Percentiles rank a stretch among this genome's conserved stretches.
Conservation (phyloP, 306 rosid genomes). For the Psophocarpus tetragonolobus region DNA sequence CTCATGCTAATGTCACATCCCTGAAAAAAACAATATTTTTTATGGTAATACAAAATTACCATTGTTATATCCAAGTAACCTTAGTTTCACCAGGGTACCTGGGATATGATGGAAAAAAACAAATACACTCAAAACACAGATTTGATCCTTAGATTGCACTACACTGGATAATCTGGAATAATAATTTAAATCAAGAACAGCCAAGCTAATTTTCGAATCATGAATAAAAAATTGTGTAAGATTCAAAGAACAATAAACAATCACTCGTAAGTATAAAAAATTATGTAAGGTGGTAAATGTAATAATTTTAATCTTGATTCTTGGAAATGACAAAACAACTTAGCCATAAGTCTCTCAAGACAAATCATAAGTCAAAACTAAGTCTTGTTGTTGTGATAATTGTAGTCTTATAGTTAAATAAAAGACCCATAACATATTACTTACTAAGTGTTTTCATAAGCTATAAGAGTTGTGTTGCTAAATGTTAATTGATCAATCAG, state of each 20-base stretch:
- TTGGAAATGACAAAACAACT: not conserved
- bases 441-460: not conserved
- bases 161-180: not conserved
- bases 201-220: not conserved
- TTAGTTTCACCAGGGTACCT: not conserved
- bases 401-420: not conserved
- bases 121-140: conserved; percentile 1
- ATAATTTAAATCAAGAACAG: not conserved
- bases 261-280: not conserved
- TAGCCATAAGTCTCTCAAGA: not conserved
- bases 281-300: not conserved
- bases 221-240: not conserved
- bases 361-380: not conserved
- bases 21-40: not conserved
- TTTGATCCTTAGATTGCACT: conserved; percentile 7
- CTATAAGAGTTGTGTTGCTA: not conserved
- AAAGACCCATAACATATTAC: not conserved
- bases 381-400: not conserved
- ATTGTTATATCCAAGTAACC: conserved; percentile 5
- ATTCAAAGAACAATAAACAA: not conserved
- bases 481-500: no score
- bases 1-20: not conserved
- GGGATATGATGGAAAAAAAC: conserved; percentile 5
- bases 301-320: not conserved
- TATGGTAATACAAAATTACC: conserved; percentile 5